Evolutionary conservation across 2,329 filamentous ascomycete species (phyloP), one percentile per base, ranked within the genome.

Genomic region (Ambrosiella beaveri): DNA sequence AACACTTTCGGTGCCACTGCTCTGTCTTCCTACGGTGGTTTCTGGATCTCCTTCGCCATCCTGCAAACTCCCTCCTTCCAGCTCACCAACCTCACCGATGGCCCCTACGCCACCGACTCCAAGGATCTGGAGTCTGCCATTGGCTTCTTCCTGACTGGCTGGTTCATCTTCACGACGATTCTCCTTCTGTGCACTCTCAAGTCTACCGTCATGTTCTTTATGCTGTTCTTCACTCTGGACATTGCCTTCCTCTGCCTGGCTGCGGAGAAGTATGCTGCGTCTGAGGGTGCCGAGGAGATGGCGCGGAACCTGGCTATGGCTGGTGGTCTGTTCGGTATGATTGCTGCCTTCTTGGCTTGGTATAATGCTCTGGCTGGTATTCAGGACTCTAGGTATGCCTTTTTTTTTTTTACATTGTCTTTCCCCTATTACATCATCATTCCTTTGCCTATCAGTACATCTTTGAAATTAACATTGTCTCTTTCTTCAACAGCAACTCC

Each of bases 1-100:
- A 91, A 91, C 75, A 91, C 87, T 9, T 90, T 91, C 63, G 86
- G 86, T 75, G 86, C 85, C 56, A 90, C 86, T 27, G 85, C 86
- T 17, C 73, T 91, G 59, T 86, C 85, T 8, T 90, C 86, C 0
- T 91, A 87, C 66, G 86, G 87, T 64, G 86, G 86, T 62, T 91
- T 91, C 77, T 91, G 87, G 87, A 79, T 91, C 65, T 74, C 78
- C 11, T 85, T 87, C 65, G 86, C 74, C 62, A 83, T 90, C 64
- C 75, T 90, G 57, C 70, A 86, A 62, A 87, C 84, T 1, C 86
- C 79, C 1, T 67, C 77, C 62, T 89, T 86, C 72, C 68, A 78
- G 53, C 81, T 88, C 59, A 68, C 73, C 7, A 69, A 59, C 49
- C 57, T 67, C 37, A 52, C 64, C 0, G 70, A 73, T 17, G 69